Base-by-base conservation (phyloP, 805 yeast species). In the Ogataea philodendri region DNA sequence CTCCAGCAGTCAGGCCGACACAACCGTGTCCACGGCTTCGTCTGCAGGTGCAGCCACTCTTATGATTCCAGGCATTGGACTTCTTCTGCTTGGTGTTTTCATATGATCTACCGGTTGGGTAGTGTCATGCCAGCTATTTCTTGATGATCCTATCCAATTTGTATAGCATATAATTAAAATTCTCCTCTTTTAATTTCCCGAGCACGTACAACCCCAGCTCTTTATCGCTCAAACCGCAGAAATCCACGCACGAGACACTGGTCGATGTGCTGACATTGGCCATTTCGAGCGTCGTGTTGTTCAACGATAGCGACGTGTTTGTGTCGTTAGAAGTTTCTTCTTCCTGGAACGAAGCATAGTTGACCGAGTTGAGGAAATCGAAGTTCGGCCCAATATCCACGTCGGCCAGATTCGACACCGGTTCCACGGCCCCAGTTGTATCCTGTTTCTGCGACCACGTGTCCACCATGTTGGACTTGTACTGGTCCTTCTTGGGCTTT, bases 81-180 rank as follows among this genome's bases (percentile, higher is more conserved):
- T 32, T 23, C 26, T 30, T 14, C 20, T 35, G 7, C 19, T 32
- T 4, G 39, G 33, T 14, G 19, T 21, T 8, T 18, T 30, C 18
- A 13, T 35, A 10, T 35, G 24, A n/a, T n/a, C n/a, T n/a, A n/a
- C n/a, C n/a, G n/a, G n/a, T n/a, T n/a, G n/a, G n/a, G n/a, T n/a
- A n/a, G n/a, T n/a, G n/a, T n/a, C n/a, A n/a, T n/a, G 28, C 21
- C 21, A 23, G 5, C 30, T 28, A 42, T 32, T 38, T 42, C 18
- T 35, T 39, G 30, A 42, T 32, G 14, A 42, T 35, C 7, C 36
- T 27, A 31, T 42, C 40, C 29, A 42, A 17, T 20, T 32, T 42
- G 23, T 31, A 24, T 10, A 47, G 41, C 35, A 49, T 23, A 7
- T 35, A 32, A 22, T 37, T 38, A 37, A 49, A 49, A 13, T 39